Evolutionary conservation across 169 alveolate genomes (phyloP).

Genomic region (Perkinsus olseni): DNA sequence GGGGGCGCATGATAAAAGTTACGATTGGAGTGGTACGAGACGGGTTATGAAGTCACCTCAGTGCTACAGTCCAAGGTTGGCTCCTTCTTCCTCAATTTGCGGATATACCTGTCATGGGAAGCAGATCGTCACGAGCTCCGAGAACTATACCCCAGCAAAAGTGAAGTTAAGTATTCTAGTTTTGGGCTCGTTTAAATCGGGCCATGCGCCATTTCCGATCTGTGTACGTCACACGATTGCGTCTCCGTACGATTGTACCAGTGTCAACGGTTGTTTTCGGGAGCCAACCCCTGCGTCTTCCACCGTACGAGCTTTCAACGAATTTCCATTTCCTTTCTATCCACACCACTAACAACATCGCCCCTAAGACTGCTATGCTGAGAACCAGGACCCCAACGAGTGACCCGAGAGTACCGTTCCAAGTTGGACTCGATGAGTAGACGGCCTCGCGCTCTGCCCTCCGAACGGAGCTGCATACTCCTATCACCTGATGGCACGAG

Average conservation of each 20-base stretch:
- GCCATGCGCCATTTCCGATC: neutral
- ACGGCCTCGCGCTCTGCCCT: neutral
- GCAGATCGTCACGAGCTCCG: neutral
- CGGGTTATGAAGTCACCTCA: too few relatives aligned
- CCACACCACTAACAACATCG: neutral
- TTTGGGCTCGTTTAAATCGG: too few relatives aligned
- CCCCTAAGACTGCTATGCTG: too few relatives aligned
- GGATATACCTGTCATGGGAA: neutral
- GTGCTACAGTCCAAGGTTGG: neutral
- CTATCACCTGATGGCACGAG: neutral
- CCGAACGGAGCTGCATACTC: neutral
- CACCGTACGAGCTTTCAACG: too few relatives aligned
- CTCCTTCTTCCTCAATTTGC: neutral
- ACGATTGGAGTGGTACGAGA: too few relatives aligned
- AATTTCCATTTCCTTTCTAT: too few relatives aligned
- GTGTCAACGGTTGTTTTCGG: too few relatives aligned
- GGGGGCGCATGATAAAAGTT: neutral
- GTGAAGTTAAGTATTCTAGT: too few relatives aligned
- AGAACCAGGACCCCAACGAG: too few relatives aligned
- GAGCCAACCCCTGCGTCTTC: too few relatives aligned
- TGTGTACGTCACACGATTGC: too few relatives aligned
- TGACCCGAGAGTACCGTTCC: neutral
- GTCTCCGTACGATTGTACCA: too few relatives aligned
- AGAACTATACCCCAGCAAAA: neutral
- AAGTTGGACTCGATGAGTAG: neutral